Conservation (phyloP, 352 stramenopile genomes). For the Pythium graminicola region DNA sequence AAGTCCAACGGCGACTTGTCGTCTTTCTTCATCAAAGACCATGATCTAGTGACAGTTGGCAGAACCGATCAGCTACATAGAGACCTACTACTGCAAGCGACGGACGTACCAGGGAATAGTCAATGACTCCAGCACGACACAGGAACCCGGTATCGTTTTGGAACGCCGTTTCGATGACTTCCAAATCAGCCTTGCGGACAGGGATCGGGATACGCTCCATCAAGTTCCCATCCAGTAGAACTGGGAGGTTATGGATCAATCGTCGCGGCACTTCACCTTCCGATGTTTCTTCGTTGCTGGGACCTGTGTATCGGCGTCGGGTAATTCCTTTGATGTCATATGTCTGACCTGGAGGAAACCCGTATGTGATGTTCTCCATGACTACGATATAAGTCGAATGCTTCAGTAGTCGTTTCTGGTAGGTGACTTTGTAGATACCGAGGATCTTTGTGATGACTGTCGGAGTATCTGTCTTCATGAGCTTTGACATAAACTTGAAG, state of each 20-base stretch:
- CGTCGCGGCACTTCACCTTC: background rate
- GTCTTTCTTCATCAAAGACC: constrained; percentile 74
- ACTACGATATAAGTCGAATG: constrained; percentile 80
- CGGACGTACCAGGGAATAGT: constrained; percentile 78
- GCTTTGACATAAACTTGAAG: constrained; percentile 76
- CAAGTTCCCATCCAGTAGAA: constrained; percentile 77
- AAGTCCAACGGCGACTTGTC: constrained; percentile 63
- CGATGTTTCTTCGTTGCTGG: constrained; percentile 29
- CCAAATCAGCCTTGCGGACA: constrained; percentile 52
- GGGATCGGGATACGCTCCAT: constrained; percentile 75
- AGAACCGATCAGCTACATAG: background rate
- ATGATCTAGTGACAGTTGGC: constrained; percentile 36
- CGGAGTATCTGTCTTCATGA: constrained; percentile 46
- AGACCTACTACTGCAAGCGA: background rate
- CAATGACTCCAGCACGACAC: constrained; percentile 65
- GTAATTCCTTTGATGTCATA: constrained; percentile 86
- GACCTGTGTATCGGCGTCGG: constrained; percentile 56
- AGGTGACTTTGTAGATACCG: constrained; percentile 71
- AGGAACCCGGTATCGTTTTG: constrained; percentile 76
- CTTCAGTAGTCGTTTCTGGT: constrained; percentile 52
- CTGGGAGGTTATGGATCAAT: constrained; percentile 42
- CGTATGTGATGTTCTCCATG: constrained; percentile 85
- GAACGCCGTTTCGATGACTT: constrained; percentile 59
- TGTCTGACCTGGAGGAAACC: constrained; percentile 68
- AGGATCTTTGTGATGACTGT: constrained; percentile 84